These are phyloP conservation scores for Paradendryphiella salina DNA, from an alignment of 2,329 filamentous ascomycete genomes.

Conservation along the genomic window DNA sequence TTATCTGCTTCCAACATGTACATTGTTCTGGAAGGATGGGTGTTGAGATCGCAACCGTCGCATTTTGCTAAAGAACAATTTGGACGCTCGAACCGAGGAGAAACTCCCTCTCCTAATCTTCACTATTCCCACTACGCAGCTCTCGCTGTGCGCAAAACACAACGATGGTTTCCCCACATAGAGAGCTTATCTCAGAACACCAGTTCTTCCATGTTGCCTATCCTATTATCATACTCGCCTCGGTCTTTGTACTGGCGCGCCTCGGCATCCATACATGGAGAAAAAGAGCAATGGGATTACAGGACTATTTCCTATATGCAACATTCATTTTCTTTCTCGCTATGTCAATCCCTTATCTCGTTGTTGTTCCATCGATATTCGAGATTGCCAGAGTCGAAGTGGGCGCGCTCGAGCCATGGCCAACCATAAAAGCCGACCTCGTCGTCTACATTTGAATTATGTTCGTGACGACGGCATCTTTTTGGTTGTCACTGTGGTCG, in stretches of 20 bases:
- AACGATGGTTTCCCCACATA: background rate
- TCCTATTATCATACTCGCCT: slow-evolving; percentile 11
- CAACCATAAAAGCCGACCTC: slow-evolving; percentile 35
- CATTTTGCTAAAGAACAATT: background rate
- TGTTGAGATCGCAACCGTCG: background rate
- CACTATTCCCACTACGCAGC: background rate
- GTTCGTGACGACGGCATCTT: slow-evolving; percentile 44
- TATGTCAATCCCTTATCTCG: slow-evolving; percentile 37
- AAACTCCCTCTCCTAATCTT: background rate
- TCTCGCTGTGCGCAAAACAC: background rate
- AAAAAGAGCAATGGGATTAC: background rate
- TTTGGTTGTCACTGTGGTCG: slow-evolving; percentile 47
- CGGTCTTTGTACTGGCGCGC: slow-evolving; percentile 15
- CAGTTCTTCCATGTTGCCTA: background rate
- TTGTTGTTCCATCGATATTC: slow-evolving; percentile 38
- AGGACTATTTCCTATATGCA: slow-evolving; percentile 26
- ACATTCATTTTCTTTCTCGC: slow-evolving; percentile 34
- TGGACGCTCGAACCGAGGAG: background rate
- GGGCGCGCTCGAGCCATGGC: slow-evolving; percentile 28
- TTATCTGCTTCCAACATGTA: background rate
- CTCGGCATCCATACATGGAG: slow-evolving; percentile 8
- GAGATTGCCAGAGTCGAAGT: slow-evolving; percentile 28
- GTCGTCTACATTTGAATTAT: slow-evolving; percentile 42
- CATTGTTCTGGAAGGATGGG: no score
- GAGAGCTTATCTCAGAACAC: slow-evolving; percentile 5